Percentiles rank a stretch among this genome's conserved stretches.
Evolutionary conservation across 1,139 yeast species (phyloP).

Genomic region (Suhomyces atakaporum): DNA sequence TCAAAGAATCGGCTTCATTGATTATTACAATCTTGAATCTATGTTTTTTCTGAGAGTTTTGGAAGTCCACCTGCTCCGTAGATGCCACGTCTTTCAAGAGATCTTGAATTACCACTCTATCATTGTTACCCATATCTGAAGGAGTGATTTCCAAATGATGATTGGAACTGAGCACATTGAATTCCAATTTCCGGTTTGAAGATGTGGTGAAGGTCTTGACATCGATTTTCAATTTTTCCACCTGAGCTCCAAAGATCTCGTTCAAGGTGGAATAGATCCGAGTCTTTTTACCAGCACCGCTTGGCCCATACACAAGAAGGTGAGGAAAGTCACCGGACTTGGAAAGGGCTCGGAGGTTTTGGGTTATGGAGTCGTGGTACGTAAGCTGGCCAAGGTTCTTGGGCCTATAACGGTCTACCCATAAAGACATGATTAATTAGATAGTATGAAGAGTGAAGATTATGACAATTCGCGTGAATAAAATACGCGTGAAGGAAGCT

Average conservation of each 20-base stretch:
- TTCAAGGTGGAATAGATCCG: conserved; percentile 79
- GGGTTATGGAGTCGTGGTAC: conserved; percentile 67
- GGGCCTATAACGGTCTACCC: conserved; percentile 97
- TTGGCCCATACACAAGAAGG: conserved; percentile 87
- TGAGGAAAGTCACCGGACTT: conserved; percentile 91
- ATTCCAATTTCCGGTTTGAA: conserved; percentile 73
- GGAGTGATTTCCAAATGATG: conserved; percentile 95
- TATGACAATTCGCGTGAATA: too few relatives aligned
- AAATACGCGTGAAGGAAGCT: too few relatives aligned
- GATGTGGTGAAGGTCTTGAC: conserved; percentile 80
- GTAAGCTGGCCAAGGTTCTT: conserved; percentile 60
- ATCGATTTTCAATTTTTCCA: conserved; percentile 83
- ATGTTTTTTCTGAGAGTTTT: conserved; percentile 48
- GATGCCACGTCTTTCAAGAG: conserved; percentile 92
- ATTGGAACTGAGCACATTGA: conserved; percentile 87
- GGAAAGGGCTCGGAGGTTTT: conserved; percentile 64
- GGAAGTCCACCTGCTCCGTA: conserved; percentile 86
- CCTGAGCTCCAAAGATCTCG: conserved; percentile 80
- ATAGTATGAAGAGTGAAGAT: too few relatives aligned
- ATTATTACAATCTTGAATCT: conserved; percentile 89
- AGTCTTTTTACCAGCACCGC: conserved; percentile 97
- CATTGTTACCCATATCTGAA: conserved; percentile 94
- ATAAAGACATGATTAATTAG: conserved; percentile 84
- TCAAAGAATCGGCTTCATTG: conserved; percentile 89
- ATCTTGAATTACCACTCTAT: conserved; percentile 92